phyloP scores from a whole-genome alignment of 1,139 yeast genomes.

The Diutina neorugosa region DNA sequence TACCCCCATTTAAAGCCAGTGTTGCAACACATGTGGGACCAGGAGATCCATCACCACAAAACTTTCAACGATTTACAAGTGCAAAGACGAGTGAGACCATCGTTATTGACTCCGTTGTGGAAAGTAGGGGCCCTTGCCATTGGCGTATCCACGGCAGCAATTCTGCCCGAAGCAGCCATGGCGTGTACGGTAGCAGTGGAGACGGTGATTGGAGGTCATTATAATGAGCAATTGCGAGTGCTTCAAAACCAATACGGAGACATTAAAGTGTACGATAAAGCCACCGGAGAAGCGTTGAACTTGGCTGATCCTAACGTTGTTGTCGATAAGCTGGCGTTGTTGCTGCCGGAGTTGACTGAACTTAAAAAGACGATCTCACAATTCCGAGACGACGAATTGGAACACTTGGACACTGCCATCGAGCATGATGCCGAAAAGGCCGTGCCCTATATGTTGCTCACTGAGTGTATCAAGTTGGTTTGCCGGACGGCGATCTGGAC shows the following conservation, averaged over 20 bases:
- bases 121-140: slow-evolving; percentile 77
- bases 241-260: slow-evolving; percentile 47
- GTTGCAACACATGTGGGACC: slow-evolving; percentile 96
- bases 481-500: slow-evolving; percentile 86
- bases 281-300: slow-evolving; percentile 21
- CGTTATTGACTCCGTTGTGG: slow-evolving; percentile 87
- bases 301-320: slow-evolving; percentile 15
- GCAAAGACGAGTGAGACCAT: slow-evolving; percentile 77
- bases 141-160: slow-evolving; percentile 77
- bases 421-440: slow-evolving; percentile 88
- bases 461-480: slow-evolving; percentile 75
- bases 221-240: slow-evolving; percentile 78
- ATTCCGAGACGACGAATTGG: slow-evolving; percentile 91
- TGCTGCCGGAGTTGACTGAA: slow-evolving; percentile 42
- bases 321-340: slow-evolving; percentile 11
- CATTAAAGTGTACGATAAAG: slow-evolving; percentile 32
- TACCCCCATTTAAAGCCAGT: slow-evolving; percentile 63
- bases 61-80: slow-evolving; percentile 73
- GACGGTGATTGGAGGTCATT: slow-evolving; percentile 94
- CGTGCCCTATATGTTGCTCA: slow-evolving; percentile 77
- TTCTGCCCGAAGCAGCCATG: slow-evolving; percentile 96
- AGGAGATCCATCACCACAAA: slow-evolving; percentile 80
- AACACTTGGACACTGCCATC: slow-evolving; percentile 89
- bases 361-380: slow-evolving; percentile 55
- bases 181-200: slow-evolving; percentile 99